Evolutionary conservation across 2,329 filamentous ascomycete genomes (phyloP).

Genomic region (Diaporthe sp.): DNA sequence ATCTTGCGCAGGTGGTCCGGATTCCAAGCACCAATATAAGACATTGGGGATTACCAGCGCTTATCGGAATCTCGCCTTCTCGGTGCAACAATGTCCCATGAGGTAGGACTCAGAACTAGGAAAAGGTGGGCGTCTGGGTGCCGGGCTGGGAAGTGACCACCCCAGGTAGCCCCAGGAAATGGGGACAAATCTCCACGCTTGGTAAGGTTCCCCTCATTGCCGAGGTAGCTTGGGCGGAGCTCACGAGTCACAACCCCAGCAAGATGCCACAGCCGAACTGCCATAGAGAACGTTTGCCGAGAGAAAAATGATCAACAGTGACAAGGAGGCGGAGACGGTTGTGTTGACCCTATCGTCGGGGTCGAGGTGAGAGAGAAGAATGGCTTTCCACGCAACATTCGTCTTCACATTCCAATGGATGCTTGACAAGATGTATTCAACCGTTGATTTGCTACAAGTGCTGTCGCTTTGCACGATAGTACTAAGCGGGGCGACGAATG

Average conservation of each 20-base stretch:
- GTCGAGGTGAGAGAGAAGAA: not conserved
- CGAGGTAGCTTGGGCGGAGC: not conserved
- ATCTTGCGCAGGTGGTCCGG: no score
- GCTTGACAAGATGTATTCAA: constrained; percentile 17
- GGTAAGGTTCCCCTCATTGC: constrained; percentile 17
- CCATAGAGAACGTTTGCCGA: not conserved
- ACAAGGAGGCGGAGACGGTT: not conserved
- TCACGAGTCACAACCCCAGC: constrained; percentile 20
- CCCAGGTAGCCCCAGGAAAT: not conserved
- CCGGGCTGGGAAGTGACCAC: no score
- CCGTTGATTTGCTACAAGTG: constrained; percentile 1
- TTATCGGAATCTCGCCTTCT: no score
- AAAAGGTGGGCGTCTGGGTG: no score
- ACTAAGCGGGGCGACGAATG: not conserved
- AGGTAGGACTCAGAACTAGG: no score
- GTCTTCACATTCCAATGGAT: constrained; percentile 1
- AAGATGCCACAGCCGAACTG: not conserved
- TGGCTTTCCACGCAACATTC: not conserved
- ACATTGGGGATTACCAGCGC: no score
- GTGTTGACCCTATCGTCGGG: no score
- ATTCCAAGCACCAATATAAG: no score
- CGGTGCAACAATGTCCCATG: no score
- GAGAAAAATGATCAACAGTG: not conserved
- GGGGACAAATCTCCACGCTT: not conserved
- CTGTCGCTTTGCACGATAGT: constrained; percentile 12